Conservation (phyloP, 208 protist genomes). For the Leishmania arabica region DNA sequence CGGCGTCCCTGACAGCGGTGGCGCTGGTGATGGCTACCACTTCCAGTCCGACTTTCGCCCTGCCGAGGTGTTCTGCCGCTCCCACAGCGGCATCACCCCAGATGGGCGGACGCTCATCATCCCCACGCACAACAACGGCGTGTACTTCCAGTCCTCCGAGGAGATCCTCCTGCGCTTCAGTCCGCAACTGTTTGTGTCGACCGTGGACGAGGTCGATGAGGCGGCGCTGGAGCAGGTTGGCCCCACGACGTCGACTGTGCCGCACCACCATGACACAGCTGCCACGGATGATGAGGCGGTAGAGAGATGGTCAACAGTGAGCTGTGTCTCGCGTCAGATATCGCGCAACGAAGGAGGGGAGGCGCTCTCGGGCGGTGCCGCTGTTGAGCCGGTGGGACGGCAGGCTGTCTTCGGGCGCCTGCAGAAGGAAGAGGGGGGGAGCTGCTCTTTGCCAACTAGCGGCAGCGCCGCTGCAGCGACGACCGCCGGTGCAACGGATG, state of each 20-base stretch:
- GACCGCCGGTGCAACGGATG: neutral
- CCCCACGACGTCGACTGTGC: neutral
- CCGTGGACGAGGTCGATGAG: conserved; percentile 21
- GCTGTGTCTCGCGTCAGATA: too few relatives aligned
- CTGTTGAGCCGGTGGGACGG: neutral
- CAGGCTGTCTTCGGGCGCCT: neutral
- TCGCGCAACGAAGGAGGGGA: neutral
- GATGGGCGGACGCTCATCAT: conserved; percentile 72
- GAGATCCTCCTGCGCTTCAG: conserved; percentile 48
- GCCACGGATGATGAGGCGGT: neutral
- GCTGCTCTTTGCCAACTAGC: neutral
- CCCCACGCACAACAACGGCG: conserved; percentile 54
- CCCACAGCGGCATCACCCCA: conserved; percentile 55
- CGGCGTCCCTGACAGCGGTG: conserved; percentile 5
- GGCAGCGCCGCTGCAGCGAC: neutral
- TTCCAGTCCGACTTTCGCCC: conserved; percentile 64
- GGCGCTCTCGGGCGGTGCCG: neutral
- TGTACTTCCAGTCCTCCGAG: conserved; percentile 53
- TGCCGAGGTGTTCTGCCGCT: conserved; percentile 62
- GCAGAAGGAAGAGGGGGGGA: neutral
- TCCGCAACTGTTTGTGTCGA: conserved; percentile 21
- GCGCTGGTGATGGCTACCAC: conserved; percentile 25
- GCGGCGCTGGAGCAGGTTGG: conserved; percentile 4
- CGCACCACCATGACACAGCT: neutral
- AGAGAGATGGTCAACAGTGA: neutral